Evolutionary conservation across 2,329 filamentous ascomycete genomes (phyloP), one percentile per base, ranked within the genome.

Genomic region (Arthrobotrys iridis): DNA sequence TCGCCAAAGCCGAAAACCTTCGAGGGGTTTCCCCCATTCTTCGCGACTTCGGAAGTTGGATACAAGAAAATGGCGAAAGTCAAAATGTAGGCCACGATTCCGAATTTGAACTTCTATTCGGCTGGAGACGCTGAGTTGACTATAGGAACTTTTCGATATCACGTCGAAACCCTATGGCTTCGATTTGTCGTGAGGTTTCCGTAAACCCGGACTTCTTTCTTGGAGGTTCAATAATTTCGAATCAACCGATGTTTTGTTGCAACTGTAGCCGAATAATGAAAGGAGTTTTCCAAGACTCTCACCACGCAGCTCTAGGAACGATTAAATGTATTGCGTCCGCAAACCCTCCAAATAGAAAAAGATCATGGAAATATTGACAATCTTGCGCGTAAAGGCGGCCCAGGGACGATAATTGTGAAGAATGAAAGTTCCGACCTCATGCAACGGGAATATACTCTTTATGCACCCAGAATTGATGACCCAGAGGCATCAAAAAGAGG

Each of bases 61-160:
- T 75, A 75, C 18, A 62, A 59, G 37, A 68, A 59, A 15, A 26
- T 48, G 0, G 71, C 71, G 2, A 75, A 75, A 43, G 48, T 57
- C 10, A 75, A 75, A 52, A 75, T 75, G 71, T 75, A 4, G 24
- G 68, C 35, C 13, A 13, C 8, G 10, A 45, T 1, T 5, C 18
- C 2, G 1, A n/a, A 41, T 15, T n/a, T 6, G 6, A 11, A 10
- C 3, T 11, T 37, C n/a, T 11, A n/a, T n/a, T 22, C 8, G n/a
- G 5, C 22, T 8, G 13, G 10, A 22, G 33, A 50, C 1, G 10
- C 22, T 52, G 6, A 50, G 35, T 22, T 4, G 4, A 35, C 11
- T 28, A 7, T 59, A 75, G 71, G 71, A 68, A 68, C 46, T 75
- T 75, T 37, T 75, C 71, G 30, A 64, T 75, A 48, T 75, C 71